Conservation (phyloP, 2,329 filamentous ascomycete species). For the Exophiala sideris region DNA sequence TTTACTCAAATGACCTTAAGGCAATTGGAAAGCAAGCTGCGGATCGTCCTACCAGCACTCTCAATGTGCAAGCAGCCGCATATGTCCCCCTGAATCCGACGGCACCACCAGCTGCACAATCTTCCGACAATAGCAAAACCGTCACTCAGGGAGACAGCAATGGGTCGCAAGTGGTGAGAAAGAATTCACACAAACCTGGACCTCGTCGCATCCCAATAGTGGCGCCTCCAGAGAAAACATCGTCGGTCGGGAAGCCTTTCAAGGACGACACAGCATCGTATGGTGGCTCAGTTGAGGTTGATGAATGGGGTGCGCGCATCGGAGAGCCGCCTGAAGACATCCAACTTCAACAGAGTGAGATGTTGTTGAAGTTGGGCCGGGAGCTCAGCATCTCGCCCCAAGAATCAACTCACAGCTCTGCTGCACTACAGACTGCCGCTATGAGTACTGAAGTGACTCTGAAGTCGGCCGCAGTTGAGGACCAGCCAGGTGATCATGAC, state of each 20-base stretch:
- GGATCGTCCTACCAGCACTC: constrained; percentile 5
- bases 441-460: not conserved
- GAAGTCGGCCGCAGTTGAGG: constrained; percentile 2
- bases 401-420: constrained; percentile 8
- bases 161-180: not conserved
- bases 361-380: constrained; percentile 14
- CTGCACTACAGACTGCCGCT: not conserved
- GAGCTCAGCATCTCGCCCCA: constrained; percentile 18
- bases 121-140: not conserved
- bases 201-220: constrained; percentile 26
- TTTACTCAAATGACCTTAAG: constrained; percentile 9
- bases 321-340: constrained; percentile 20
- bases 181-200: constrained; percentile 5
- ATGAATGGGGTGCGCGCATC: constrained; percentile 25
- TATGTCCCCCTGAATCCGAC: constrained; percentile 19
- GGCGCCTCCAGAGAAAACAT: constrained; percentile 16
- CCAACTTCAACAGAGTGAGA: constrained; percentile 19
- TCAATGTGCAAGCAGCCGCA: constrained; percentile 25
- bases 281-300: constrained; percentile 11
- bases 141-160: not conserved
- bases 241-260: not conserved
- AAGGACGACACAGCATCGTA: not conserved
- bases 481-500: not conserved
- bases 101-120: not conserved
- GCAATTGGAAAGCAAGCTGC: constrained; percentile 3